Conservation (phyloP, 2,329 filamentous ascomycete genomes). For the Paecilomyces formosus region DNA sequence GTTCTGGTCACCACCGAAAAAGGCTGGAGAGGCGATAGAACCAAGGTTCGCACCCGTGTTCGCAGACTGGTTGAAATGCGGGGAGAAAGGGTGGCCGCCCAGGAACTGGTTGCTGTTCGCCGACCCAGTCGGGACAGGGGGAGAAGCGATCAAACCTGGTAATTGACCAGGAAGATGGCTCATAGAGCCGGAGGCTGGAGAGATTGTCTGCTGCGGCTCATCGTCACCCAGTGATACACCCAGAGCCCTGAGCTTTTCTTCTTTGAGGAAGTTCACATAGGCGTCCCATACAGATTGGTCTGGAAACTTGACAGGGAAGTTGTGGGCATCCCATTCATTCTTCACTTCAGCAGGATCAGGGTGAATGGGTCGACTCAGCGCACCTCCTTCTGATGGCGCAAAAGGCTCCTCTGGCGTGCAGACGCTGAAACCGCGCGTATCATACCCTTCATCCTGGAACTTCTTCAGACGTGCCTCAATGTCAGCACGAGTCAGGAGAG, state of each 20-base stretch:
- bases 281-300: constrained; percentile 57
- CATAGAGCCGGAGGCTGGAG: constrained; percentile 55
- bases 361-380: constrained; percentile 36
- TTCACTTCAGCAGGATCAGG: constrained; percentile 33
- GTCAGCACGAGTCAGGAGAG: constrained; percentile 31
- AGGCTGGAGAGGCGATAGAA: constrained; percentile 63
- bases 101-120: constrained; percentile 61
- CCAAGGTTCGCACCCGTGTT: constrained; percentile 56
- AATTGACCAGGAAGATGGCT: constrained; percentile 68
- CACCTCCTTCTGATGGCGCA: constrained; percentile 22
- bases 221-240: constrained; percentile 76
- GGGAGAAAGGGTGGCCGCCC: constrained; percentile 57
- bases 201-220: constrained; percentile 60
- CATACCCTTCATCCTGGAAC: constrained; percentile 38
- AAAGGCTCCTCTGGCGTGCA: constrained; percentile 19
- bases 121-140: constrained; percentile 72
- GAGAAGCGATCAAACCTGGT: constrained; percentile 71
- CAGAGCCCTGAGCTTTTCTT: constrained; percentile 85
- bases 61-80: constrained; percentile 52
- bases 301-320: constrained; percentile 34
- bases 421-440: constrained; percentile 34
- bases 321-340: constrained; percentile 24
- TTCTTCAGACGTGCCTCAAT: constrained; percentile 30
- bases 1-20: constrained; percentile 51
- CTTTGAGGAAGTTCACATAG: constrained; percentile 75